Evolutionary conservation across 2,329 filamentous ascomycete species (phyloP).

Genomic region (Neofusicoccum umdonicola): DNA sequence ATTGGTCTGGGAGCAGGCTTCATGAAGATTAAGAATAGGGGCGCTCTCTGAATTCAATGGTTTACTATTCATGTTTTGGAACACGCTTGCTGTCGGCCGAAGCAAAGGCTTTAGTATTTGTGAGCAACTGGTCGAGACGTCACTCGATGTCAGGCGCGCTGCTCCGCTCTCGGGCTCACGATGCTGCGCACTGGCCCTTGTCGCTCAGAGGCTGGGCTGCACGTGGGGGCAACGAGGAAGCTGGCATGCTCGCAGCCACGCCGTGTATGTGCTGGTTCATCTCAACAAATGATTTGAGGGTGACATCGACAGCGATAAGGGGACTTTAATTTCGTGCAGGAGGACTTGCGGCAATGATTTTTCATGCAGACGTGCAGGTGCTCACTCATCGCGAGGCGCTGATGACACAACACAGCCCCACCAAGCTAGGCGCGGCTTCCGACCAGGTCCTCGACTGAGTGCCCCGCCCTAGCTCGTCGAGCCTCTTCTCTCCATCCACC

Average conservation of each 20-base stretch:
- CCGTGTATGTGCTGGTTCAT: not conserved
- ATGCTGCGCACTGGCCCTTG: not conserved
- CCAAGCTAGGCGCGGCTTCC: not conserved
- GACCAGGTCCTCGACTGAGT: not conserved
- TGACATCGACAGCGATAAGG: not conserved
- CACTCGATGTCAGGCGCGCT: conserved; percentile 10
- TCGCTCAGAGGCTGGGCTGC: not conserved
- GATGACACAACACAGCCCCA: conserved; percentile 11
- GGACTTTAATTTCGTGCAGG: not conserved
- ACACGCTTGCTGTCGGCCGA: not conserved
- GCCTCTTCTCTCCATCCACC: not conserved
- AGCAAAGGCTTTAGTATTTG: not conserved
- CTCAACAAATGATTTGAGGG: not conserved
- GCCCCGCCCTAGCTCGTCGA: not conserved
- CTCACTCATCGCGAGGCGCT: conserved; percentile 7
- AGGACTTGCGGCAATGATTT: not conserved
- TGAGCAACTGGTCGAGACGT: conserved; percentile 8
- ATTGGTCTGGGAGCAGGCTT: not conserved
- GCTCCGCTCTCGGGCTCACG: conserved; percentile 10
- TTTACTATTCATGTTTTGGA: not conserved
- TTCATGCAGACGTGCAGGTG: not conserved
- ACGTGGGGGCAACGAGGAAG: not conserved
- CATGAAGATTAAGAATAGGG: not conserved
- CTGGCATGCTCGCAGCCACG: not conserved
- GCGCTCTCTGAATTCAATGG: not conserved